Evolutionary conservation across 1,284 basidiomycete species (phyloP).

Genomic region (Cystobasidium slooffiae): DNA sequence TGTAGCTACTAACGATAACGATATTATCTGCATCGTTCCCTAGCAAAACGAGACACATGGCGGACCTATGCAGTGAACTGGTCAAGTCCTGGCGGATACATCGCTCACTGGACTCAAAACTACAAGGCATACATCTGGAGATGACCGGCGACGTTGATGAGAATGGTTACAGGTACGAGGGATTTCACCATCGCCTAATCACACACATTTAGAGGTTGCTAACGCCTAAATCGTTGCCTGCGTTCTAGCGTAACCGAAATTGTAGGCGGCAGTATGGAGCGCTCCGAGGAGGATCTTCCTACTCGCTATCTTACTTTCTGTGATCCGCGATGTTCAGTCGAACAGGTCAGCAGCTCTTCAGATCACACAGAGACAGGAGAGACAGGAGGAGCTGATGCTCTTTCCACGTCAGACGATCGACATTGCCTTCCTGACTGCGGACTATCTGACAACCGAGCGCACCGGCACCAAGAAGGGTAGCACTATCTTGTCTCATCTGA

Average conservation of each 20-base stretch:
- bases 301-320: constrained; percentile 62
- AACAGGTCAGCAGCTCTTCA: background rate
- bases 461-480: background rate
- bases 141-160: constrained; percentile 94
- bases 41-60: constrained; percentile 88
- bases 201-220: background rate
- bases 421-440: constrained; percentile 7
- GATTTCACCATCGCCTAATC: no score
- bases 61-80: constrained; percentile 87
- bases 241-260: constrained; percentile 70
- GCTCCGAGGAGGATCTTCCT: constrained; percentile 62
- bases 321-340: constrained; percentile 57
- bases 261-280: constrained; percentile 64
- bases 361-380: background rate
- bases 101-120: constrained; percentile 67
- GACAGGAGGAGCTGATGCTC: background rate
- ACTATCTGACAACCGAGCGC: constrained; percentile 3
- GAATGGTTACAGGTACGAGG: constrained; percentile 67
- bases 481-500: constrained; percentile 9
- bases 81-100: constrained; percentile 82
- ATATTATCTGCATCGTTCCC: background rate
- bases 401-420: constrained; percentile 7
- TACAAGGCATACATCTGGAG: constrained; percentile 96
- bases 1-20: background rate
- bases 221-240: background rate